Evolutionary conservation across 2,329 filamentous ascomycete species (phyloP).

Genomic region (Pseudocercospora eumusae): DNA sequence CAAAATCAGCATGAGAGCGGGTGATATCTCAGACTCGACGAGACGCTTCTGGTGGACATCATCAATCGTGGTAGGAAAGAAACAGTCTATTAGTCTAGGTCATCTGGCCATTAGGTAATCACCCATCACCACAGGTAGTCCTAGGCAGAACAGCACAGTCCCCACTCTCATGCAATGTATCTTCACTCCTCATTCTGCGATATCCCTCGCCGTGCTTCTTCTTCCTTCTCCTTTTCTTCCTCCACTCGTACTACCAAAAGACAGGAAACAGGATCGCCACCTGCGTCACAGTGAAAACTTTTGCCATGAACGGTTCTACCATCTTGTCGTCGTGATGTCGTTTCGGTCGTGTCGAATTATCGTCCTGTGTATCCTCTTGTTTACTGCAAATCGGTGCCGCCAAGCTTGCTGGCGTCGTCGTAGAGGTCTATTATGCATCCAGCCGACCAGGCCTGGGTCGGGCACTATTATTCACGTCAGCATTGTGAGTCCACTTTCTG

Average conservation of each 20-base stretch:
- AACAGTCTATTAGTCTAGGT: not conserved
- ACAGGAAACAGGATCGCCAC: slow-evolving; percentile 1
- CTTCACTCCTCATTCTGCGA: slow-evolving; percentile 5
- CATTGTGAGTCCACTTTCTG: slow-evolving; percentile 20
- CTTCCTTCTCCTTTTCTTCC: not conserved
- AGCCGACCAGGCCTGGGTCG: slow-evolving; percentile 95
- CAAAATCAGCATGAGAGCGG: too few species aligned
- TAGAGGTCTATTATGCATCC: slow-evolving; percentile 94
- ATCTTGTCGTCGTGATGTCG: slow-evolving; percentile 1
- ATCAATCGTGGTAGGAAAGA: too few species aligned
- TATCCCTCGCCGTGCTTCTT: not conserved
- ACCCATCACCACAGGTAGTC: not conserved
- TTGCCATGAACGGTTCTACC: slow-evolving; percentile 7
- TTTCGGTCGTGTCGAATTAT: slow-evolving; percentile 3
- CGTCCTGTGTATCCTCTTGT: slow-evolving; percentile 1
- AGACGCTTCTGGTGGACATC: too few species aligned
- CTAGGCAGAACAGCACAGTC: slow-evolving; percentile 4
- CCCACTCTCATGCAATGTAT: not conserved
- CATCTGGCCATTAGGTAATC: not conserved
- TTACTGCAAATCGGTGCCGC: slow-evolving; percentile 10
- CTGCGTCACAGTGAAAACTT: slow-evolving; percentile 8
- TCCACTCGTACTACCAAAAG: slow-evolving; percentile 5
- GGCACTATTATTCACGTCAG: slow-evolving; percentile 61
- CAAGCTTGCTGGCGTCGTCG: slow-evolving; percentile 68
- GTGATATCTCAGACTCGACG: too few species aligned